Evolutionary conservation across 345 rosid species (phyloP), one percentile per base, ranked within the genome.

Genomic region (Physaria fendleri): DNA sequence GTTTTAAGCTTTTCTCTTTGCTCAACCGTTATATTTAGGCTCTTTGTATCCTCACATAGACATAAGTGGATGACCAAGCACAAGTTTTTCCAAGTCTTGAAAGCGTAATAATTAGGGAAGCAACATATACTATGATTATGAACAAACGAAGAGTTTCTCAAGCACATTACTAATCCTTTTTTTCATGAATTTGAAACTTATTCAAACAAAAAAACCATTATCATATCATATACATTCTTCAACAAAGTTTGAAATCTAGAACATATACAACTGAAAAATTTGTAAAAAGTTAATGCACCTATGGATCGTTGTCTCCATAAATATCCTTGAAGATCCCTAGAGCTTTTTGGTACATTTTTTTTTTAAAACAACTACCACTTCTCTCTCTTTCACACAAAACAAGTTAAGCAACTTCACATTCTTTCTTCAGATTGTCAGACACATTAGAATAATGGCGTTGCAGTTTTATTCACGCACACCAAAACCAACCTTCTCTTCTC

Each of bases 391-490:
- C n/a, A n/a, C n/a, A n/a, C n/a, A n/a, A n/a, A n/a, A n/a, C n/a
- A n/a, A n/a, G n/a, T n/a, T 64, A 32, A 49, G 10, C 50, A 29
- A 21, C 18, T 8, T 50, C 72, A 9, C 55, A 51, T 14, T 25
- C 56, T 14, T 45, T 56, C 20, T 29, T 38, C 49, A 18, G 0
- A 18, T 14, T n/a, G n/a, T n/a, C n/a, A 41, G 2, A 59, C 53
- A 44, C 56, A 37, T n/a, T 9, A 2, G 15, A 55, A 69, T 2
- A 54, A 69, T 69, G 74, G 58, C 37, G 42, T 44, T 29, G 30
- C 34, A 4, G 4, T 29, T 22, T 32, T 37, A 45, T 37, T 68
- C 65, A 68, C 77, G 84, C 79, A 78, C 70, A 67, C 52, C 11
- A 73, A 50, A 61, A 29, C 12, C 18, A 15, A 33, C 47, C 18